Evolutionary conservation across 2,329 filamentous ascomycete genomes (phyloP).

Genomic region (Rachicladosporium sp.): DNA sequence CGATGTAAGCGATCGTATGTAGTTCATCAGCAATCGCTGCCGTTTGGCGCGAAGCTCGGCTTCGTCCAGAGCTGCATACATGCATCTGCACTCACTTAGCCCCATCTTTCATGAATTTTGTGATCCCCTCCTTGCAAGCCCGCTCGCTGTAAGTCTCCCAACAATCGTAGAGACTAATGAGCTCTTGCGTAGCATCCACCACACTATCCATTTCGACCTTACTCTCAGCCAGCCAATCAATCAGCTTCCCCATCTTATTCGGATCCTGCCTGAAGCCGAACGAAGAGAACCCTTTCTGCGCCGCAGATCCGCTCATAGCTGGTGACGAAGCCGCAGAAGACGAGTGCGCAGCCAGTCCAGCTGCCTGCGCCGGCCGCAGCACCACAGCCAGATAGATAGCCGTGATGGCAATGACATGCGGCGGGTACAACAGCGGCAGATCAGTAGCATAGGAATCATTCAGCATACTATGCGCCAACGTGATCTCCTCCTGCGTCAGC

Average conservation of each 20-base stretch:
- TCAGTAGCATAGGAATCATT: constrained; percentile 93
- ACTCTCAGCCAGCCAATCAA: constrained; percentile 76
- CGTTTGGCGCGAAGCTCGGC: too few species aligned
- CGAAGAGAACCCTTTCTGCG: constrained; percentile 25
- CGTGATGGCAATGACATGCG: constrained; percentile 80
- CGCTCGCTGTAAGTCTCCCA: constrained; percentile 57
- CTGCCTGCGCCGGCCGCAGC: constrained; percentile 48
- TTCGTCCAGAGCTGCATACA: too few species aligned
- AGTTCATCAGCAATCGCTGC: too few species aligned
- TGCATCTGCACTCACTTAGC: constrained; percentile 29
- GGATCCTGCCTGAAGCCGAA: constrained; percentile 24
- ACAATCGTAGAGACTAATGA: constrained; percentile 76
- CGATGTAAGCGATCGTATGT: too few species aligned
- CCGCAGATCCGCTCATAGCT: constrained; percentile 15
- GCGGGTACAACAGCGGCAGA: constrained; percentile 70
- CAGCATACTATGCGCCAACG: constrained; percentile 68
- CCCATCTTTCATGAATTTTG: constrained; percentile 49
- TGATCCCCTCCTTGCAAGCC: constrained; percentile 50
- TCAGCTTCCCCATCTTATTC: constrained; percentile 38
- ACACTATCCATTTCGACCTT: constrained; percentile 73
- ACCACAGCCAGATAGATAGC: constrained; percentile 77
- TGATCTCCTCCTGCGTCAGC: constrained; percentile 65
- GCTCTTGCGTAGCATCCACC: constrained; percentile 81
- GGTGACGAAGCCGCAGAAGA: constrained; percentile 16
- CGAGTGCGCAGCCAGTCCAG: constrained; percentile 33